A percentile compares a stretch with the other conserved stretches of the same genome.
Conservation (phyloP, 2,329 filamentous ascomycete genomes). For the Onygenales sp. region DNA sequence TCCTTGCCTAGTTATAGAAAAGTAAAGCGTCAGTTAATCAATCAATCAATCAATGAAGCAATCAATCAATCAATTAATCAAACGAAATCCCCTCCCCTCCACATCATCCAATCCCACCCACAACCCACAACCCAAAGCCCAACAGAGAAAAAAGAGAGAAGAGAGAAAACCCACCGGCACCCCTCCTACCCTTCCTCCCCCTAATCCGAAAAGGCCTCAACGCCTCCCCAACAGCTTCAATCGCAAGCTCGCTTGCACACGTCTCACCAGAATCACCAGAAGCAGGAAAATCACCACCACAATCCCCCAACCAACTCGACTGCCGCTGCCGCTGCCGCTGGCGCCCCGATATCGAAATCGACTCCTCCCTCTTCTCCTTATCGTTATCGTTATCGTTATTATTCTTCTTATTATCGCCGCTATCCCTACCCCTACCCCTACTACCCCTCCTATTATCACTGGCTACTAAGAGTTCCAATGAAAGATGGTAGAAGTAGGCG, state of each 20-base stretch:
- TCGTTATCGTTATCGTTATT: not conserved
- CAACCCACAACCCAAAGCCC: no score
- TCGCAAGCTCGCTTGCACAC: not conserved
- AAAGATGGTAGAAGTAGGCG: slow-evolving; percentile 55
- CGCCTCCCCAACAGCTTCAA: slow-evolving; percentile 8
- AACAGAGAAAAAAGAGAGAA: no score
- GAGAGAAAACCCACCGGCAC: not conserved
- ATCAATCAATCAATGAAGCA: no score
- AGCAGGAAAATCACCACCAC: not conserved
- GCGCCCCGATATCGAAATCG: not conserved
- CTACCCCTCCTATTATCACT: not conserved
- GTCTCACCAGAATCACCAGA: not conserved
- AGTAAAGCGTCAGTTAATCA: not conserved
- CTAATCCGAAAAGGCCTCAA: slow-evolving; percentile 8
- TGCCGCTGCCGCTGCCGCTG: not conserved
- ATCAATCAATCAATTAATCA: no score
- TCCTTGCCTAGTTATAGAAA: not conserved
- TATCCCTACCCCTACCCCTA: not conserved
- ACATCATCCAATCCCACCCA: no score
- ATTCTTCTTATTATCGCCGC: not conserved
- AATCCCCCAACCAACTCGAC: not conserved
- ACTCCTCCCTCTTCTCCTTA: not conserved
- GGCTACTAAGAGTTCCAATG: slow-evolving; percentile 47
- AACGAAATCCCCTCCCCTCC: no score
- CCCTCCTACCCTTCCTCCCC: slow-evolving; percentile 1